These are phyloP conservation scores for Pseudogymnoascus sp. DNA, from an alignment of 2,329 filamentous ascomycete genomes.

Conservation along the genomic window DNA sequence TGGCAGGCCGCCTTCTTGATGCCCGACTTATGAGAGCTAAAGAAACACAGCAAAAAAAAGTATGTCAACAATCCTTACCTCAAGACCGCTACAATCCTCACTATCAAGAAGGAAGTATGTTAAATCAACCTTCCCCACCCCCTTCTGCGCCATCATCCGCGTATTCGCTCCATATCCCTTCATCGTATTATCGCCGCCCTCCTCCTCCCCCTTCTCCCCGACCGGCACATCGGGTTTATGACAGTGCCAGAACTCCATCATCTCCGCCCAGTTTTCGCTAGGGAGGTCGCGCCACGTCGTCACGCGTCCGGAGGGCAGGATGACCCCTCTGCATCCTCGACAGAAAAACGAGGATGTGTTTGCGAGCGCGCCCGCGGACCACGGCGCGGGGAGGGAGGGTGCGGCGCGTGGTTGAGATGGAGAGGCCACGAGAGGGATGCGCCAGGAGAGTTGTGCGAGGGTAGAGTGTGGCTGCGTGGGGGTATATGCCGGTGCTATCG, in stretches of 20 bases:
- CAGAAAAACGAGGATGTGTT: conserved; percentile 27
- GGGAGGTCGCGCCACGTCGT: conserved; percentile 82
- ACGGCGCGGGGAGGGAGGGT: conserved; percentile 26
- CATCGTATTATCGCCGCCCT: conserved; percentile 35
- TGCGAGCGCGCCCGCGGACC: conserved; percentile 45
- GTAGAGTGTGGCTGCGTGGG: conserved; percentile 20
- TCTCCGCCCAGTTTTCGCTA: conserved; percentile 96
- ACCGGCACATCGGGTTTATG: conserved; percentile 70
- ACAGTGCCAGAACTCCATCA: conserved; percentile 99
- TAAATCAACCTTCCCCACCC: conserved; percentile 72
- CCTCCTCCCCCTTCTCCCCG: conserved; percentile 18
- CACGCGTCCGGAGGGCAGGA: conserved; percentile 33
- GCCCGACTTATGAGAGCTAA: conserved; percentile 29
- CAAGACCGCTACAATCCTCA: conserved; percentile 49
- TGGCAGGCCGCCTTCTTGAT: conserved; percentile 58
- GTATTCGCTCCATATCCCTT: conserved; percentile 82
- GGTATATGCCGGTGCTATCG: conserved; percentile 18
- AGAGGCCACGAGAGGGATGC: conserved; percentile 36
- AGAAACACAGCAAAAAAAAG: conserved; percentile 11
- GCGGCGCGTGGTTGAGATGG: conserved; percentile 15
- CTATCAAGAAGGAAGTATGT: conserved; percentile 65
- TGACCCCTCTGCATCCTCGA: conserved; percentile 36
- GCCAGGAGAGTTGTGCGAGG: conserved; percentile 40
- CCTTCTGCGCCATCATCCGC: conserved; percentile 55
- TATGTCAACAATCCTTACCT: conserved; percentile 29